Evolutionary conservation across 805 yeast genomes (phyloP).

Genomic region (Monosporozyma yasuniensis): DNA sequence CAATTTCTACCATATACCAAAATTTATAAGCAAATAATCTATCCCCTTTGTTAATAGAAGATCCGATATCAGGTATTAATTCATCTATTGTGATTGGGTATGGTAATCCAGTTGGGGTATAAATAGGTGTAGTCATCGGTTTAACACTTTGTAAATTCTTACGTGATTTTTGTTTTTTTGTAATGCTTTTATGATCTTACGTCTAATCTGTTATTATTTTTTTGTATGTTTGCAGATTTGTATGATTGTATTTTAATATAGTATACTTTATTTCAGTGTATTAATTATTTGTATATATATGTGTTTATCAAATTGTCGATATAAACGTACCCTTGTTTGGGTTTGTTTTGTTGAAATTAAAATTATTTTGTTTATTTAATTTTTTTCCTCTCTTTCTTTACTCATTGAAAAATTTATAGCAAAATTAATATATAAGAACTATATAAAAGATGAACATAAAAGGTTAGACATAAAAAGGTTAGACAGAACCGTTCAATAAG

Average conservation of each 20-base stretch:
- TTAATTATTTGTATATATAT: neutral
- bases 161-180: neutral
- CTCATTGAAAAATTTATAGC: too few relatives aligned
- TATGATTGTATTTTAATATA: too few relatives aligned
- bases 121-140: slow-evolving; percentile 20
- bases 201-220: too few relatives aligned
- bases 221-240: too few relatives aligned
- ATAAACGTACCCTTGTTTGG: neutral
- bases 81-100: slow-evolving; percentile 35
- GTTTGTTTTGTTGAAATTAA: too few relatives aligned
- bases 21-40: slow-evolving; percentile 36
- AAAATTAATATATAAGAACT: too few relatives aligned
- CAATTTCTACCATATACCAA: slow-evolving; percentile 35
- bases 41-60: slow-evolving; percentile 32
- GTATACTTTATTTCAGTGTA: too few relatives aligned
- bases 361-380: neutral
- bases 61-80: slow-evolving; percentile 26
- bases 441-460: neutral
- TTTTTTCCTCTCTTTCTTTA: neutral
- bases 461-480: slow-evolving; percentile 4
- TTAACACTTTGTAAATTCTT: neutral
- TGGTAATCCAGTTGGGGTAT: slow-evolving; percentile 27
- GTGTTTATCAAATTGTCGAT: neutral
- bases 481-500: slow-evolving; percentile 54
- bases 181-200: too few relatives aligned